Percentiles rank a stretch among this genome's conserved stretches.
Conservation (phyloP, 2,329 filamentous ascomycete species). For the Scytalidium sp. region DNA sequence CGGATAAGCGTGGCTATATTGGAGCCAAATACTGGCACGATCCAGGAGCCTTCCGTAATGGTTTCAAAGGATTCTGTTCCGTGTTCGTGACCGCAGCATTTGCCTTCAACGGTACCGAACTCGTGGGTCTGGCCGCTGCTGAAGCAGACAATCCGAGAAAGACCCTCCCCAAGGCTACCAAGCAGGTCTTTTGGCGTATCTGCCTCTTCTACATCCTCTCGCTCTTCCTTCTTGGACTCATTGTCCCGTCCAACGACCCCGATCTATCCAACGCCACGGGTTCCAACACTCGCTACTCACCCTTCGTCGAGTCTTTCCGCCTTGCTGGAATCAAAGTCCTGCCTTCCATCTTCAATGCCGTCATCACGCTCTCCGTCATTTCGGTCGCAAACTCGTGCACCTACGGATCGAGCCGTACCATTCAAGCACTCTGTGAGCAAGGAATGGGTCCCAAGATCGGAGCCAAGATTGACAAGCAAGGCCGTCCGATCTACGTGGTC, state of each 20-base stretch:
- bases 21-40: conserved; percentile 52
- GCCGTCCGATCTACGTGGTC: conserved; percentile 52
- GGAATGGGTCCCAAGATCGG: conserved; percentile 56
- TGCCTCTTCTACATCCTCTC: conserved; percentile 49
- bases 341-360: conserved; percentile 55
- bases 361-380: conserved; percentile 56
- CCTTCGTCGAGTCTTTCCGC: conserved; percentile 56
- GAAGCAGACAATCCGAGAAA: conserved; percentile 47
- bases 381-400: conserved; percentile 58
- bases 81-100: conserved; percentile 52
- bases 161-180: conserved; percentile 47
- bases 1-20: conserved; percentile 50
- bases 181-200: conserved; percentile 55
- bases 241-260: conserved; percentile 40
- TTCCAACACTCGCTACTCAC: conserved; percentile 40
- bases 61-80: conserved; percentile 47
- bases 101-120: conserved; percentile 49
- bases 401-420: conserved; percentile 57
- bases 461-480: conserved; percentile 54
- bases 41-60: conserved; percentile 39
- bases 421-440: conserved; percentile 57
- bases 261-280: conserved; percentile 39
- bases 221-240: conserved; percentile 49
- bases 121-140: conserved; percentile 49
- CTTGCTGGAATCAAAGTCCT: conserved; percentile 50